Percentiles rank a stretch among this genome's conserved stretches.
These are phyloP conservation scores for Apostasia shenzhenica DNA, from an alignment of 106 monocot genomes.

Conservation along the genomic window DNA sequence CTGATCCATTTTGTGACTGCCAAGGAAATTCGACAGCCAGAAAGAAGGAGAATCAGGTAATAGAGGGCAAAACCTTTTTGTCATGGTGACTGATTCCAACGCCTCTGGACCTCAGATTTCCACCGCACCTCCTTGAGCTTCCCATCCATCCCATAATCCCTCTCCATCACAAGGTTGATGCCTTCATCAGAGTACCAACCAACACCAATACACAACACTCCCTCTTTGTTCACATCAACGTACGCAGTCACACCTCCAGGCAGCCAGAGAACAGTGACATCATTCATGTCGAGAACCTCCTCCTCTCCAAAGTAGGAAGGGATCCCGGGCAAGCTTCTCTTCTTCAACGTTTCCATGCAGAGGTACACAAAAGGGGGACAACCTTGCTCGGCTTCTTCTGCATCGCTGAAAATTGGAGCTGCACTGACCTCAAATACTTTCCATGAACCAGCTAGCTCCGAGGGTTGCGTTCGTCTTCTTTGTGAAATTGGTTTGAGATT, in stretches of 20 bases:
- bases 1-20: no score
- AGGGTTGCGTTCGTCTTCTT: slow-evolving; percentile 56
- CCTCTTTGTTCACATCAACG: slow-evolving; percentile 80
- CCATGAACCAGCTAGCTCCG: slow-evolving; percentile 81
- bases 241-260: slow-evolving; percentile 88
- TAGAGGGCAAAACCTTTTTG: no score
- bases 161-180: slow-evolving; percentile 95
- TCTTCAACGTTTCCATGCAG: slow-evolving; percentile 86
- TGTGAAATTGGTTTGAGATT: slow-evolving; percentile 72
- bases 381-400: slow-evolving; percentile 9
- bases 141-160: slow-evolving; percentile 94
- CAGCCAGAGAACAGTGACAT: slow-evolving; percentile 82
- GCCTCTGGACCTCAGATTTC: slow-evolving; percentile 80
- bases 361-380: slow-evolving; percentile 53
- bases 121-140: slow-evolving; percentile 89
- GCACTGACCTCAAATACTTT: slow-evolving; percentile 81
- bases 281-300: slow-evolving; percentile 70
- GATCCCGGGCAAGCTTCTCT: slow-evolving; percentile 72
- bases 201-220: slow-evolving; percentile 71
- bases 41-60: no score
- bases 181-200: slow-evolving; percentile 99
- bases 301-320: slow-evolving; percentile 64
- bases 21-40: no score
- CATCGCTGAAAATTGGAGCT: slow-evolving; percentile 48
- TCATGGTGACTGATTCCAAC: slow-evolving; percentile 32